A percentile compares a stretch with the other conserved stretches of the same genome.
phyloP scores from a whole-genome alignment of 1,284 basidiomycete species.

The Sporisorium exsertum region DNA sequence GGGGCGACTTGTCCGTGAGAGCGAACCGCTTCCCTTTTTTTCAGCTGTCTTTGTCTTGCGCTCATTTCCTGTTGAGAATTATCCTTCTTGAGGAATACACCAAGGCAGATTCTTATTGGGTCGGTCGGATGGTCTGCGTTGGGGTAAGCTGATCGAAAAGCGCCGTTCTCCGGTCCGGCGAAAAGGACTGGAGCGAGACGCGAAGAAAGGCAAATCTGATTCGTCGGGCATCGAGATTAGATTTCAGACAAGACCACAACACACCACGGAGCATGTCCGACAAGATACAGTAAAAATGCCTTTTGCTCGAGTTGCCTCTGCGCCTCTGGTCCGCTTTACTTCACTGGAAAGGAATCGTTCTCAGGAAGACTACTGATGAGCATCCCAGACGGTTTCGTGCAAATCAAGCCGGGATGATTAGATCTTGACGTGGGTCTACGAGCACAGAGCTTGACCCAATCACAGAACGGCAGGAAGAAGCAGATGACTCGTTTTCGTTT shows the following conservation, averaged over 20 bases:
- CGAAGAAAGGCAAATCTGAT: neutral
- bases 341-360: too few relatives aligned
- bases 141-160: neutral
- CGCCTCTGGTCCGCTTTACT: neutral
- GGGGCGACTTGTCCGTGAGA: too few relatives aligned
- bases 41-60: too few relatives aligned
- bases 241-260: neutral
- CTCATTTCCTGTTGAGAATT: neutral
- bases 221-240: constrained; percentile 1
- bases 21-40: too few relatives aligned
- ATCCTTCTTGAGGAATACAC: too few relatives aligned
- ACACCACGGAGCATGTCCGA: neutral
- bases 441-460: too few relatives aligned
- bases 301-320: neutral
- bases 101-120: neutral
- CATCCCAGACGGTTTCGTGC: neutral
- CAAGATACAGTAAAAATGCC: neutral
- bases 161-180: constrained; percentile 4
- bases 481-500: neutral
- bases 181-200: neutral
- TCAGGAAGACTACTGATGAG: neutral
- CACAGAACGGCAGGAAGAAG: too few relatives aligned
- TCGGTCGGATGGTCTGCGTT: too few relatives aligned
- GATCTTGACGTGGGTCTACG: neutral
- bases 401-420: neutral